These are phyloP conservation scores for Corniculantispora saksenae DNA, from an alignment of 2,329 filamentous ascomycete species.

Conservation along the genomic window DNA sequence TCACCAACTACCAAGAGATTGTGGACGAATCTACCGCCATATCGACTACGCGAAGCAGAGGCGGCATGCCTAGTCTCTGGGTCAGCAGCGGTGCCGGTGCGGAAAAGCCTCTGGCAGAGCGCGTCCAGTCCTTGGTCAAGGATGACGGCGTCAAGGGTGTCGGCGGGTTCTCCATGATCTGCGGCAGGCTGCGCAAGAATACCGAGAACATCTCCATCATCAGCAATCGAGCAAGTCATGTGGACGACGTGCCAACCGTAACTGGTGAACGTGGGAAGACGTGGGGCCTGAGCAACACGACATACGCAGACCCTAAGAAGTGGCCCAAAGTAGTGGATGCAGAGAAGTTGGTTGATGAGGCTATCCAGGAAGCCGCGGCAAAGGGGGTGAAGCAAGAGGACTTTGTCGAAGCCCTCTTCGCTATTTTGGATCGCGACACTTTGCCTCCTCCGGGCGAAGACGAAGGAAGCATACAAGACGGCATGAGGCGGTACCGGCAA, in stretches of 20 bases:
- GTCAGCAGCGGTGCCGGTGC: slow-evolving; percentile 48
- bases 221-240: slow-evolving; percentile 58
- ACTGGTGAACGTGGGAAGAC: slow-evolving; percentile 51
- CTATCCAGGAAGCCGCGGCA: slow-evolving; percentile 42
- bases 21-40: slow-evolving; percentile 45
- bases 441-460: slow-evolving; percentile 45
- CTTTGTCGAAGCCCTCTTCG: slow-evolving; percentile 54
- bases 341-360: slow-evolving; percentile 45
- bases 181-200: slow-evolving; percentile 56
- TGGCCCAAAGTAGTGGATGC: slow-evolving; percentile 65
- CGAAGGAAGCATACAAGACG: slow-evolving; percentile 41
- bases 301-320: slow-evolving; percentile 51
- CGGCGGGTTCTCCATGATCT: slow-evolving; percentile 68
- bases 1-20: slow-evolving; percentile 67
- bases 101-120: slow-evolving; percentile 49
- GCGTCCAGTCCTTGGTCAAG: slow-evolving; percentile 54
- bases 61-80: slow-evolving; percentile 66
- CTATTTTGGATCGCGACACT: slow-evolving; percentile 58
- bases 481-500: slow-evolving; percentile 21
- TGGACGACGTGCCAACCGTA: slow-evolving; percentile 59
- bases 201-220: slow-evolving; percentile 60
- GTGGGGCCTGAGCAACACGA: slow-evolving; percentile 64
- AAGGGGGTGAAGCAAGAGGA: slow-evolving; percentile 45
- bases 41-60: slow-evolving; percentile 50
- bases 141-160: slow-evolving; percentile 58